Conservation (phyloP, 2,329 filamentous ascomycete species). For the Penicillium decumbens region DNA sequence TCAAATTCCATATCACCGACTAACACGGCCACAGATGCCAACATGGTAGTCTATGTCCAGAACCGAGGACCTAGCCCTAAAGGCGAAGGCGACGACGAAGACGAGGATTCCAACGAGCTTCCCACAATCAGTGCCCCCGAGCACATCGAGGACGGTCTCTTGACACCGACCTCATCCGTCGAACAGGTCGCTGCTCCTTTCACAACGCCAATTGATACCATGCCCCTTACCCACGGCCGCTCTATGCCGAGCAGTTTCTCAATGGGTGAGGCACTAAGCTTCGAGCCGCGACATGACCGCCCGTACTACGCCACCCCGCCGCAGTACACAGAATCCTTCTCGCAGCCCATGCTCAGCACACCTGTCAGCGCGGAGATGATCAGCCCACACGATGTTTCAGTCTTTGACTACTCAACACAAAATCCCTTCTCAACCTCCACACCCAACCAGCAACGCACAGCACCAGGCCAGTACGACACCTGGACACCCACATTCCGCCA, state of each 20-base stretch:
- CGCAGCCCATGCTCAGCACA: constrained; percentile 27
- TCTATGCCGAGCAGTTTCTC: constrained; percentile 28
- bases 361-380: constrained; percentile 26
- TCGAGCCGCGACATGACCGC: constrained; percentile 28
- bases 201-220: constrained; percentile 25
- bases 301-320: constrained; percentile 25
- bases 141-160: constrained; percentile 25
- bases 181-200: constrained; percentile 21
- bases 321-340: constrained; percentile 30
- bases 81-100: constrained; percentile 26
- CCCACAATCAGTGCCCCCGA: constrained; percentile 22
- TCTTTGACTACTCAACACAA: constrained; percentile 31
- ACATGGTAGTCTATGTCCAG: constrained; percentile 36
- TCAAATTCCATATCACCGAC: background rate
- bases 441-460: constrained; percentile 20
- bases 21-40: constrained; percentile 26
- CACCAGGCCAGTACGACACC: constrained; percentile 23
- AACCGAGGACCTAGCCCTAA: constrained; percentile 35
- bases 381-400: constrained; percentile 29
- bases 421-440: constrained; percentile 23
- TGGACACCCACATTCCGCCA: constrained; percentile 35
- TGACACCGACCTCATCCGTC: constrained; percentile 26
- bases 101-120: constrained; percentile 28
- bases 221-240: constrained; percentile 16
- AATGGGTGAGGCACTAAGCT: constrained; percentile 28